A percentile compares a stretch with the other conserved stretches of the same genome.
These are phyloP conservation scores for Phytopythium delawarense DNA, from an alignment of 352 stramenopile genomes.

Conservation along the genomic window DNA sequence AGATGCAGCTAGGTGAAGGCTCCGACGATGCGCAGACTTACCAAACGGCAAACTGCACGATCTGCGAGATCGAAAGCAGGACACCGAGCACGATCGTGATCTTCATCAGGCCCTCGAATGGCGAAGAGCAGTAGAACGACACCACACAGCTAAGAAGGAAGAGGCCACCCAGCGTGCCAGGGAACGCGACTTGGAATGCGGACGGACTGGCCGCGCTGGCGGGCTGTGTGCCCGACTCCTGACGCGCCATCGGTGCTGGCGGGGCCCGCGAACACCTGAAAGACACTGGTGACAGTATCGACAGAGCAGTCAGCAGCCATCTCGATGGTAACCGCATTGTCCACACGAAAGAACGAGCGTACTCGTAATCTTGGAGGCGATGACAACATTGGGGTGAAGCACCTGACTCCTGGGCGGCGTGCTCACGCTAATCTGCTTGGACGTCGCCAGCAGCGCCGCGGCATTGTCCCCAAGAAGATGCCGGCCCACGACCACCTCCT, in stretches of 20 bases:
- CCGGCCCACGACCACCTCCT: conserved; percentile 60
- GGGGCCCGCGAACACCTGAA: conserved; percentile 43
- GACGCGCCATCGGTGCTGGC: conserved; percentile 29
- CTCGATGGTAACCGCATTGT: neutral
- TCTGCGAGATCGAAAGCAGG: conserved; percentile 72
- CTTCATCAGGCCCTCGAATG: conserved; percentile 83
- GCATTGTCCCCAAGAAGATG: conserved; percentile 43
- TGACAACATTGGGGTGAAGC: conserved; percentile 50
- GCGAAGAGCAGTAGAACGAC: conserved; percentile 62
- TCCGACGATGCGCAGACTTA: conserved; percentile 12
- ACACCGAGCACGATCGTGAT: conserved; percentile 82
- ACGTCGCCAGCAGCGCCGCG: conserved; percentile 26
- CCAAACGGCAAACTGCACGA: conserved; percentile 59
- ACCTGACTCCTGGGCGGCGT: conserved; percentile 45
- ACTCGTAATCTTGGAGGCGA: conserved; percentile 54
- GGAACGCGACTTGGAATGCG: conserved; percentile 62
- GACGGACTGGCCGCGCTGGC: conserved; percentile 41
- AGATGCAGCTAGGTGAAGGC: neutral
- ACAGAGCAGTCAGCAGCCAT: conserved; percentile 5
- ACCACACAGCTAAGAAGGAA: conserved; percentile 77
- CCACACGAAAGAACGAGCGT: conserved; percentile 4
- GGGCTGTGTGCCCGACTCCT: conserved; percentile 36
- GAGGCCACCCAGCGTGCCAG: conserved; percentile 53
- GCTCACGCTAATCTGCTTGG: conserved; percentile 54
- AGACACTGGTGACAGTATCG: conserved; percentile 25